phyloP scores from a whole-genome alignment of 371 early-diverging fungal genomes.

The Saksenaea vasiformis region DNA sequence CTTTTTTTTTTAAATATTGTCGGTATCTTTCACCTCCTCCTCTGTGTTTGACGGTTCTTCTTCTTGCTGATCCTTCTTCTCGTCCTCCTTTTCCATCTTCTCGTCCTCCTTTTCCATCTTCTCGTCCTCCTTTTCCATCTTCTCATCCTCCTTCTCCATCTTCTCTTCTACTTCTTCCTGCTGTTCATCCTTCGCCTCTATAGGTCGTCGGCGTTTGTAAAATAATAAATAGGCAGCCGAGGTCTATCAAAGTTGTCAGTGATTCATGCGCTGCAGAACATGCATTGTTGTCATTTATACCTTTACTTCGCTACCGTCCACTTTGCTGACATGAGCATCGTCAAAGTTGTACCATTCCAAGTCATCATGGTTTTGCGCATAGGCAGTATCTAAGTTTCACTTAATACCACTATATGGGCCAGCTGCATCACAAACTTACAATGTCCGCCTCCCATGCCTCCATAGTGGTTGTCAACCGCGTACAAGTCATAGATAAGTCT shows the following conservation, averaged over 20 bases:
- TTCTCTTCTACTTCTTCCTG: slow-evolving; percentile 21
- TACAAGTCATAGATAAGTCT: slow-evolving; percentile 79
- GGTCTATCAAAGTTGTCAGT: slow-evolving; percentile 46
- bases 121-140: slow-evolving; percentile 1
- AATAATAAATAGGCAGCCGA: slow-evolving; percentile 86
- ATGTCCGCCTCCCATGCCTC: slow-evolving; percentile 93
- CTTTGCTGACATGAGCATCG: slow-evolving; percentile 77
- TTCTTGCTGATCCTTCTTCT: background rate
- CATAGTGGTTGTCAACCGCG: slow-evolving; percentile 91
- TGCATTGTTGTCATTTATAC: slow-evolving; percentile 19
- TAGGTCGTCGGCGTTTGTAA: slow-evolving; percentile 65
- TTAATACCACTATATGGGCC: background rate
- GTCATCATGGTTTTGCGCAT: slow-evolving; percentile 76
- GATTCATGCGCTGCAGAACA: slow-evolving; percentile 2
- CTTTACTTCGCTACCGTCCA: slow-evolving; percentile 57
- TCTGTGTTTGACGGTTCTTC: slow-evolving; percentile 8
- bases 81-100: background rate
- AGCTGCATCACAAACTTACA: slow-evolving; percentile 52
- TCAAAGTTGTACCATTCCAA: slow-evolving; percentile 88
- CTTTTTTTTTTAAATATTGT: slow-evolving; percentile 12
- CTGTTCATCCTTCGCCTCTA: slow-evolving; percentile 5
- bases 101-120: background rate
- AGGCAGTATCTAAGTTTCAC: slow-evolving; percentile 77
- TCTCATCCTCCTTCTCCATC: slow-evolving; percentile 7
- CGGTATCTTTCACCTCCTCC: slow-evolving; percentile 36